These are phyloP conservation scores for Melampsora abietis-canadensis DNA, from an alignment of 1,284 basidiomycete species.

Conservation along the genomic window DNA sequence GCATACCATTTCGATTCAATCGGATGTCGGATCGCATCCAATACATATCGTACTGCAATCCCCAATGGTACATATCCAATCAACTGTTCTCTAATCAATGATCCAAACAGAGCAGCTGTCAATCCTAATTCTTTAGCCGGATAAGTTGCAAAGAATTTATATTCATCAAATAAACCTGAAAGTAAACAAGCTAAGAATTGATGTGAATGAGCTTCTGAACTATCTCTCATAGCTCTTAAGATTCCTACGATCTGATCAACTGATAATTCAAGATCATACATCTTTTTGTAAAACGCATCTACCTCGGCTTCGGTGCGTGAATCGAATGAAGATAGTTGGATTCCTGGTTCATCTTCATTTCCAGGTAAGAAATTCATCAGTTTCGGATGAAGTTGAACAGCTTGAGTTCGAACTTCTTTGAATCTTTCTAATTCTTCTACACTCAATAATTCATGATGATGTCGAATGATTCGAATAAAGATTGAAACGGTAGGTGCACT, in stretches of 20 bases:
- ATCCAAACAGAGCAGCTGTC: conserved; percentile 94
- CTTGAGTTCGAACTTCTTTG: conserved; percentile 86
- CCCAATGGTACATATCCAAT: conserved; percentile 93
- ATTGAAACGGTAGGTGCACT: conserved; percentile 84
- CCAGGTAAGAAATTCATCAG: conserved; percentile 92
- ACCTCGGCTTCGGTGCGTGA: conserved; percentile 88
- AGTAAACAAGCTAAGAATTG: conserved; percentile 98
- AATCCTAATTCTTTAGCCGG: conserved; percentile 90
- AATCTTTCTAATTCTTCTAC: conserved; percentile 78
- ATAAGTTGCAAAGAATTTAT: conserved; percentile 98
- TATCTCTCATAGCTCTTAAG: conserved; percentile 79
- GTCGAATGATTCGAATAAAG: conserved; percentile 79
- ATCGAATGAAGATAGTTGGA: conserved; percentile 81
- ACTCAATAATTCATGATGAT: conserved; percentile 56
- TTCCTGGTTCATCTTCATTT: conserved; percentile 81
- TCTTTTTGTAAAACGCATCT: conserved; percentile 91
- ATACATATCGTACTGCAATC: conserved; percentile 93
- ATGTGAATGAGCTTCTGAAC: conserved; percentile 77
- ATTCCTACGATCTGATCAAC: conserved; percentile 90
- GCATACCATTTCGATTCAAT: conserved; percentile 84
- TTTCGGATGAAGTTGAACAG: conserved; percentile 91
- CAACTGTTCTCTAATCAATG: conserved; percentile 87
- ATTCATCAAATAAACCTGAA: conserved; percentile 99
- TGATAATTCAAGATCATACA: conserved; percentile 87
- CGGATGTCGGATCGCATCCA: conserved; percentile 86